Evolutionary conservation across 805 yeast genomes (phyloP), one percentile per base, ranked within the genome.

Genomic region (Lachancea lanzarotensis): DNA sequence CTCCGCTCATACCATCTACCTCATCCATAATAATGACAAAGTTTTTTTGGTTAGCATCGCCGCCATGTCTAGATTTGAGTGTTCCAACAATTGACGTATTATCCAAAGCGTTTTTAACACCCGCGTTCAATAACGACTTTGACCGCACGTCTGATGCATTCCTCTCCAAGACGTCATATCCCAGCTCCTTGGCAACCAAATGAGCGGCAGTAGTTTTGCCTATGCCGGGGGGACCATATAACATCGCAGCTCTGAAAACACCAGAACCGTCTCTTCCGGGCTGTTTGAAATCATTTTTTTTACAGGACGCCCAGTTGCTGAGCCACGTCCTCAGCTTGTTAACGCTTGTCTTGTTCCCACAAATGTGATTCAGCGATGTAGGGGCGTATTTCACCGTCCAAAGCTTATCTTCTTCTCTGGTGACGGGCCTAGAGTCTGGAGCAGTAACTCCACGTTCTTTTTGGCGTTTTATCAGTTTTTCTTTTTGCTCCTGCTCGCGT

Each of bases 1-100:
- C 99, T 59, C 95, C 89, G 34, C 96, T 87, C 98, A 93, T 93
- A 54, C 99, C 99, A 64, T 93, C 99, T 26, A 93, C 98, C 69
- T 93, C 99, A 67, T 93, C 99, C 98, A 93, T 89, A 51, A 93
- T 84, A 38, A 93, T 72, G 45, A 89, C 87, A 54, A 91, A 81
- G 48, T 76, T 81, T 42, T 75, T 73, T 39, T 75, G 71, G 52
- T 78, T 75, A 2, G 43, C 50, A 15, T 57, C 59, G 10, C 53
- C 53, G 6, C 44, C 50, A 4, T 49, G 48, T 9, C 54, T 55
- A 26, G 63, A 58, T 44, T 74, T 69, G 67, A 87, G 82, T 59
- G 70, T 87, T 0, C 96, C 95, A 43, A 79, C 78, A 13, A 93
- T 82, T 0, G 97, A 87, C 15, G 89, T 81, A 59, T 89, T 91